Evolutionary conservation across 2,329 filamentous ascomycete species (phyloP).

Genomic region (Diaporthe nobilis): DNA sequence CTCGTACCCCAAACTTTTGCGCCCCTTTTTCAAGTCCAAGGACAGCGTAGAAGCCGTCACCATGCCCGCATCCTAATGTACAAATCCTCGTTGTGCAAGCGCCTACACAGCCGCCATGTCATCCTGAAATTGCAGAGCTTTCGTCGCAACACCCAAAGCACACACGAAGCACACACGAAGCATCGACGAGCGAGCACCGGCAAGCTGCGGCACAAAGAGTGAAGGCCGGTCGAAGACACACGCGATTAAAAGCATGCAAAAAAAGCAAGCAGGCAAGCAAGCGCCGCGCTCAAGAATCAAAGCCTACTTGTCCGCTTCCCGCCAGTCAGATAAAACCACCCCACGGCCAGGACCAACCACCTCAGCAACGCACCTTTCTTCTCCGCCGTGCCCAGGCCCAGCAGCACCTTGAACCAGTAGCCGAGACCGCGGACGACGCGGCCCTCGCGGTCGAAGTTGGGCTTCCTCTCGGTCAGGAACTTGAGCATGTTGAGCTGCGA

Average conservation of each 20-base stretch:
- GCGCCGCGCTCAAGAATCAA: constrained; percentile 13
- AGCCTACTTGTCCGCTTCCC: constrained; percentile 31
- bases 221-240: not conserved
- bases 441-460: constrained; percentile 75
- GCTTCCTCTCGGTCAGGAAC: constrained; percentile 59
- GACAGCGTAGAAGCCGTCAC: not conserved
- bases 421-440: constrained; percentile 62
- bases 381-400: constrained; percentile 65
- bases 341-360: constrained; percentile 61
- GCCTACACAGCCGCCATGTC: not conserved
- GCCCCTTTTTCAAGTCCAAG: not conserved
- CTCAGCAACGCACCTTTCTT: constrained; percentile 65
- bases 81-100: not conserved
- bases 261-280: not conserved
- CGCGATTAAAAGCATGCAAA: not conserved
- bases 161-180: not conserved
- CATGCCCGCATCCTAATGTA: constrained; percentile 14
- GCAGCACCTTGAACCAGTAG: constrained; percentile 68
- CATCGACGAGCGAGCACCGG: not conserved
- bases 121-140: not conserved
- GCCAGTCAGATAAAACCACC: constrained; percentile 37
- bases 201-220: not conserved
- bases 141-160: not conserved
- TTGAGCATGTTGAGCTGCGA: constrained; percentile 61
- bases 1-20: not conserved